Base-by-base conservation (phyloP, 2,329 filamentous ascomycete species). In the Colletotrichum kahawae region DNA sequence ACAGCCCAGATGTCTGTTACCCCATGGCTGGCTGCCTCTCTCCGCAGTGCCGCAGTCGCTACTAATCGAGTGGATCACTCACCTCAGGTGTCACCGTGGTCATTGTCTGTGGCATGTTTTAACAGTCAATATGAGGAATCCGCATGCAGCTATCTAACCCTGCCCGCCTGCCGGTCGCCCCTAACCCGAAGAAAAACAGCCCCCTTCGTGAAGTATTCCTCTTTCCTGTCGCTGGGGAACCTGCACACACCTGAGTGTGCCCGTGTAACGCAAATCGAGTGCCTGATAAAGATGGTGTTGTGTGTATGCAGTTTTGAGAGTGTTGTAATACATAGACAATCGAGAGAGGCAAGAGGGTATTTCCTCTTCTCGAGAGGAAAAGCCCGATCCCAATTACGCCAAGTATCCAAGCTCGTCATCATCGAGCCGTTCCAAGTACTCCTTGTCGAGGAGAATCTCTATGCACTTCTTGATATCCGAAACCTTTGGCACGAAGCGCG, bases 391-490 rank as follows among this genome's bases (percentile, higher is more conserved):
- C 75, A 54, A 75, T 90, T 91, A 98, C 80, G 96, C 96, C 78
- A 98, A 92, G 84, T 98, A 98, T 72, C 96, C 95, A 76, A 99
- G 90, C 82, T 98, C 95, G 82, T 98, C 97, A 70, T 95, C 95
- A 63, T 98, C 97, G 74, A 98, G 87, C 72, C 97, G 95, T 88
- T 99, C 97, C 64, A 99, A 91, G 82, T 99, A 99, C 85, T 99
- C 97, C 89, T 99, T 99, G 89, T 99, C 97, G 78, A 99, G 93
- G 54, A 99, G 90, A 78, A 98, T 98, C 85, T 99, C 97, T 83
- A 99, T 98, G 85, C 97, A 98, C 88, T 98, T 99, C 89, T 99
- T 99, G 91, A 99, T 99, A 80, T 99, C 97, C 18, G 92, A 90
- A 34, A 99, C 91, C 87, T 98, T 98, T 54, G 97, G 97, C 73